These are phyloP conservation scores for Cerioporus squamosus DNA, from an alignment of 1,284 basidiomycete species.

Conservation along the genomic window DNA sequence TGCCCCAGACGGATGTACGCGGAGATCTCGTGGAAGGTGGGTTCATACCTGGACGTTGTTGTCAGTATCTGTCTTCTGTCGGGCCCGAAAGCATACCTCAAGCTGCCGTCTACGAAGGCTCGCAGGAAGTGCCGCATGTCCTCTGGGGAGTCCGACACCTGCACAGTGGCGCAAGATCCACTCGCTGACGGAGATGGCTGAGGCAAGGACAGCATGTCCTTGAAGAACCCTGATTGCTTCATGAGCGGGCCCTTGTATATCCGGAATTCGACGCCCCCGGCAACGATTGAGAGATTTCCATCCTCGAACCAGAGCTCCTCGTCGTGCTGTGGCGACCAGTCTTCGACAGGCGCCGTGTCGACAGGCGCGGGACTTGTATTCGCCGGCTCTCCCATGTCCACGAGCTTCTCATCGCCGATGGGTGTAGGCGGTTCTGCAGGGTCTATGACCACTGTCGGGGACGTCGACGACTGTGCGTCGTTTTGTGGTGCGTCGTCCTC, in stretches of 20 bases:
- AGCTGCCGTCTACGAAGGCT: not conserved
- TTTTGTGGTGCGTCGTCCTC: not conserved
- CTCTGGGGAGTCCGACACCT: conserved; percentile 9
- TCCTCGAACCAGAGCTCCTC: conserved; percentile 28
- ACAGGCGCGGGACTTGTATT: not conserved
- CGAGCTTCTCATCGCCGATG: no score
- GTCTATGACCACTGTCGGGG: not conserved
- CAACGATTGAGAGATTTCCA: conserved; percentile 28
- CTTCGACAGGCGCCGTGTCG: not conserved
- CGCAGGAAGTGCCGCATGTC: conserved; percentile 15
- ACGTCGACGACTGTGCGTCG: not conserved
- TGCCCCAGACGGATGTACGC: conserved; percentile 19
- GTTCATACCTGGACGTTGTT: not conserved
- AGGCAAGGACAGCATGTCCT: conserved; percentile 26
- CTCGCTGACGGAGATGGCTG: conserved; percentile 5
- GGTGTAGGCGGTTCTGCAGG: not conserved
- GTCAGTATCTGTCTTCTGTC: not conserved
- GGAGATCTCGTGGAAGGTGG: conserved; percentile 13
- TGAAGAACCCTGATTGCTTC: conserved; percentile 25
- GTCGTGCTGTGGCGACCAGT: not conserved
- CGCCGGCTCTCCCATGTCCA: not conserved
- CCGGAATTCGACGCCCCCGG: conserved; percentile 20
- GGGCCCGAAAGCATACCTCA: not conserved
- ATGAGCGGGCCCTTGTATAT: conserved; percentile 26
- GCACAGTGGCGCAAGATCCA: not conserved